A percentile compares a stretch with the other conserved stretches of the same genome.
These are phyloP conservation scores for Colletotrichum eremochloae DNA, from an alignment of 2,329 filamentous ascomycete genomes.

Conservation along the genomic window DNA sequence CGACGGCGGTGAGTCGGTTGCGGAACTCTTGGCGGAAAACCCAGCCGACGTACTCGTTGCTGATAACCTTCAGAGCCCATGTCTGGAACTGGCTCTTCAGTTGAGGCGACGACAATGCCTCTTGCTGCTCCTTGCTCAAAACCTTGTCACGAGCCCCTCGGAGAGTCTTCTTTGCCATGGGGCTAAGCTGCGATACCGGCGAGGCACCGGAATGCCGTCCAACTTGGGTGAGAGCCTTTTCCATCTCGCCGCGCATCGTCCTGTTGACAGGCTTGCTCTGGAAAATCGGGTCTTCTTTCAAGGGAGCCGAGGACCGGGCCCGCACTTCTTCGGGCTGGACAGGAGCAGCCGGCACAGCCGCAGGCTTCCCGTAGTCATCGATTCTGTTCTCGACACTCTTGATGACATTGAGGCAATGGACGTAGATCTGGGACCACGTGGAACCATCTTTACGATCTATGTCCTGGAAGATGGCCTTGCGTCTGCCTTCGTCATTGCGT, in stretches of 20 bases:
- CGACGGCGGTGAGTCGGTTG: constrained; percentile 73
- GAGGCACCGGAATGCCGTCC: constrained; percentile 62
- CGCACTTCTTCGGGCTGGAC: constrained; percentile 51
- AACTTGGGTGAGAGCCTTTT: constrained; percentile 60
- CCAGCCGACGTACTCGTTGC: constrained; percentile 69
- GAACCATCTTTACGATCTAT: constrained; percentile 85
- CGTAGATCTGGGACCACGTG: constrained; percentile 84
- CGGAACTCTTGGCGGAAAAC: constrained; percentile 80
- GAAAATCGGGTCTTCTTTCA: constrained; percentile 62
- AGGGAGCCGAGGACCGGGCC: constrained; percentile 55
- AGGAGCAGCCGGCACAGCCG: constrained; percentile 50
- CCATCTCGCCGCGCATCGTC: constrained; percentile 59
- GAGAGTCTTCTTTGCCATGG: constrained; percentile 64
- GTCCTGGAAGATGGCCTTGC: constrained; percentile 87
- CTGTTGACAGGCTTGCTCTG: constrained; percentile 54
- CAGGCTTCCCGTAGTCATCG: constrained; percentile 68
- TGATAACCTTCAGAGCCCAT: constrained; percentile 60
- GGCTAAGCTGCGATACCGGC: constrained; percentile 63
- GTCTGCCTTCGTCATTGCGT: constrained; percentile 78
- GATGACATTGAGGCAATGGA: constrained; percentile 77
- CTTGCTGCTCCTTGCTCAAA: constrained; percentile 67
- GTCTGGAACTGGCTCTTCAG: constrained; percentile 62
- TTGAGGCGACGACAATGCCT: constrained; percentile 64
- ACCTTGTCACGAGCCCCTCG: constrained; percentile 62
- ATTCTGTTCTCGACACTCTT: constrained; percentile 77